Evolutionary conservation across 768 basidiomycete species (phyloP).

Genomic region (Podaxis sp.): DNA sequence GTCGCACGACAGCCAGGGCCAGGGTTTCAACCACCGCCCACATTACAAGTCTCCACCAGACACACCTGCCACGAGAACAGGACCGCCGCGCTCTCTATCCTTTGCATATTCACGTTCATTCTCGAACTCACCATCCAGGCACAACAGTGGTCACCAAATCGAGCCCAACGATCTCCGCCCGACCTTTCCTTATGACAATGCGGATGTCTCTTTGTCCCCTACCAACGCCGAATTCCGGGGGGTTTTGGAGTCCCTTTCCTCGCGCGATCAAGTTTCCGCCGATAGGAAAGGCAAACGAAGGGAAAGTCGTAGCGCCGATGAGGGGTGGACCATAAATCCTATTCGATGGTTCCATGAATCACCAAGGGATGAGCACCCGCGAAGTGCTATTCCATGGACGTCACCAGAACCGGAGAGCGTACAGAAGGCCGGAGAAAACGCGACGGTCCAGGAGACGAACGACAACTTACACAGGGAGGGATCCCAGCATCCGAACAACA

Average conservation of each 20-base stretch:
- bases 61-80: slow-evolving; percentile 67
- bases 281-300: slow-evolving; percentile 59
- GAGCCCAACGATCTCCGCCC: slow-evolving; percentile 27
- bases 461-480: neutral
- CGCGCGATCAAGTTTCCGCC: slow-evolving; percentile 32
- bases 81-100: slow-evolving; percentile 72
- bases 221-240: slow-evolving; percentile 55
- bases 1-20: neutral
- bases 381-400: slow-evolving; percentile 30
- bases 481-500: neutral
- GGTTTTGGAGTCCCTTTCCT: slow-evolving; percentile 49
- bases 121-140: slow-evolving; percentile 37
- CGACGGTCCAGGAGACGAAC: neutral
- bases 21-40: slow-evolving; percentile 15
- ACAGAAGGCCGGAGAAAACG: neutral
- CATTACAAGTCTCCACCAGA: slow-evolving; percentile 32
- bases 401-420: slow-evolving; percentile 14
- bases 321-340: slow-evolving; percentile 45
- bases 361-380: slow-evolving; percentile 44
- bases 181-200: slow-evolving; percentile 30
- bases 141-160: slow-evolving; percentile 12
- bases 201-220: slow-evolving; percentile 35
- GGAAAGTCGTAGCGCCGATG: slow-evolving; percentile 47
- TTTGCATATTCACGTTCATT: slow-evolving; percentile 60
- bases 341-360: slow-evolving; percentile 56